Percentiles rank a stretch among this genome's conserved stretches.
Evolutionary conservation across 805 yeast genomes (phyloP).

Genomic region (Saccharomyces kudriavzevii): DNA sequence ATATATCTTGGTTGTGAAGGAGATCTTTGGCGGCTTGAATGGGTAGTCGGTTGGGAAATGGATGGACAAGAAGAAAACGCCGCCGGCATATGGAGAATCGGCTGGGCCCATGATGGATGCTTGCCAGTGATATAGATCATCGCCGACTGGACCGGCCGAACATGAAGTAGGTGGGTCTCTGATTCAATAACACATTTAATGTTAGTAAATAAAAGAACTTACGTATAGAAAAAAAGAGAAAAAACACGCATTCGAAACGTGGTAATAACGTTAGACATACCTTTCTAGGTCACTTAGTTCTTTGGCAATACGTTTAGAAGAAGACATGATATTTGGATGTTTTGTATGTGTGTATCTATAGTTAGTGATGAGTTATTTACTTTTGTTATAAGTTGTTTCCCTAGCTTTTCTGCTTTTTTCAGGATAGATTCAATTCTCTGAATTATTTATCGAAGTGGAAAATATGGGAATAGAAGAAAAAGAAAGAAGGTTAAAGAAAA

Average conservation of each 20-base stretch:
- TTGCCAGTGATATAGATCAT: constrained; percentile 98
- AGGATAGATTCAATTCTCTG: background rate
- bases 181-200: constrained; percentile 1
- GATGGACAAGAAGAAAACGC: constrained; percentile 90
- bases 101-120: constrained; percentile 99
- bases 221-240: background rate
- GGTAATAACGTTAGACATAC: constrained; percentile 40
- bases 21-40: constrained; percentile 93
- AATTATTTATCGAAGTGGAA: constrained; percentile 10
- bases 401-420: constrained; percentile 13
- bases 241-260: background rate
- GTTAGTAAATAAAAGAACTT: constrained; percentile 10
- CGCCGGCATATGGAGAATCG: constrained; percentile 84
- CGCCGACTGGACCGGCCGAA: constrained; percentile 98
- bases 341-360: background rate
- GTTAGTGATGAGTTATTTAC: background rate
- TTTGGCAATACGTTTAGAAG: constrained; percentile 84
- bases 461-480: constrained; percentile 28
- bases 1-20: constrained; percentile 90
- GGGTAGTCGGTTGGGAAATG: constrained; percentile 99
- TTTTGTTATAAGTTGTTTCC: constrained; percentile 7
- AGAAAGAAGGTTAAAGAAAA: constrained; percentile 9
- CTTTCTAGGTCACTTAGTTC: constrained; percentile 92
- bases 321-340: constrained; percentile 48
- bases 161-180: constrained; percentile 99